These are phyloP conservation scores for Naumovozyma baii DNA, from an alignment of 805 yeast species.

Conservation along the genomic window DNA sequence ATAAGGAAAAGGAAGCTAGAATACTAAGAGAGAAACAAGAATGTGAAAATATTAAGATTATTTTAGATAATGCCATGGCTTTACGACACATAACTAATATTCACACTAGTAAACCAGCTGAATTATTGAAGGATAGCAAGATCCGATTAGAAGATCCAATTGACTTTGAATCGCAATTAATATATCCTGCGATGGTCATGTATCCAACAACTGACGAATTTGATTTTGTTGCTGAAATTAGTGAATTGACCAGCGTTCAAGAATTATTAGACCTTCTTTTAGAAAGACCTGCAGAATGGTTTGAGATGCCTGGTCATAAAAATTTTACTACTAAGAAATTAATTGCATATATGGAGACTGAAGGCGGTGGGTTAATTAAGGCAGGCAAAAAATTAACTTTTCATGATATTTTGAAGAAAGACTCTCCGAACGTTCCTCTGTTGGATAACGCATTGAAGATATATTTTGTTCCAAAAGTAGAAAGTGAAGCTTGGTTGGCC, in stretches of 20 bases:
- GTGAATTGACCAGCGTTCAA: constrained; percentile 59
- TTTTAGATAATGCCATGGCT: constrained; percentile 49
- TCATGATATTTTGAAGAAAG: constrained; percentile 52
- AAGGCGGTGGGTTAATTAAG: constrained; percentile 73
- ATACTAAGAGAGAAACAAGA: constrained; percentile 17
- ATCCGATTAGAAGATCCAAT: constrained; percentile 51
- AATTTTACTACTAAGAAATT: constrained; percentile 51
- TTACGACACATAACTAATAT: constrained; percentile 48
- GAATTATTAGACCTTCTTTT: constrained; percentile 54
- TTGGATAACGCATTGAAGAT: constrained; percentile 65
- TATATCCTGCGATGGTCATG: constrained; percentile 70
- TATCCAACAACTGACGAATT: constrained; percentile 81
- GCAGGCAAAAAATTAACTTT: constrained; percentile 69
- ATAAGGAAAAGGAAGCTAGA: constrained; percentile 24
- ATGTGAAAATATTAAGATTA: constrained; percentile 34
- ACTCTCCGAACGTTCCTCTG: constrained; percentile 58
- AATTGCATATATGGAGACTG: constrained; percentile 74
- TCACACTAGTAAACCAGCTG: constrained; percentile 45
- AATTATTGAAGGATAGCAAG: constrained; percentile 43
- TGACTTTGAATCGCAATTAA: constrained; percentile 67
- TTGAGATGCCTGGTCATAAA: constrained; percentile 45
- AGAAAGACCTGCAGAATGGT: constrained; percentile 63
- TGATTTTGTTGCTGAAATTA: constrained; percentile 66
- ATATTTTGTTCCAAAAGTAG: constrained; percentile 69
- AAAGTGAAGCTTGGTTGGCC: constrained; percentile 53